Conservation (phyloP, 176 grass and related monocot species). For the Oryza glaberrima region DNA sequence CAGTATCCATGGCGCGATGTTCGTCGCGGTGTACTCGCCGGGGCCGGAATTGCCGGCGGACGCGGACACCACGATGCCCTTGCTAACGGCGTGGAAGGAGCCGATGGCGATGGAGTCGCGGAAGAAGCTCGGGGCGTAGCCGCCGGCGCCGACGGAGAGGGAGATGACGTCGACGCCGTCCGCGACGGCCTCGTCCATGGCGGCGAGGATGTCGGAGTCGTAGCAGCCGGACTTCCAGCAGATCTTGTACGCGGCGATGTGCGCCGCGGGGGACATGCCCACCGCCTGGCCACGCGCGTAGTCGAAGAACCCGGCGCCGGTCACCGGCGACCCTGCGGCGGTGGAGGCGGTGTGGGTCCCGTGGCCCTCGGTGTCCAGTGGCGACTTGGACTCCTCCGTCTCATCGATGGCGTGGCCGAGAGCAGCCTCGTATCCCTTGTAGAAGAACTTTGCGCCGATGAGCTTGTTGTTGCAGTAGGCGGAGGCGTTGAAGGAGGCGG, state of each 20-base stretch:
- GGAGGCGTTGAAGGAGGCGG: slow-evolving; percentile 65
- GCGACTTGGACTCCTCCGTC: slow-evolving; percentile 76
- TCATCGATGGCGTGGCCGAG: slow-evolving; percentile 66
- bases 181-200: slow-evolving; percentile 70
- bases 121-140: slow-evolving; percentile 57
- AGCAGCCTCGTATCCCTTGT: slow-evolving; percentile 69
- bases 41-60: slow-evolving; percentile 82
- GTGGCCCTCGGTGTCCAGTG: slow-evolving; percentile 80
- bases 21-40: slow-evolving; percentile 56
- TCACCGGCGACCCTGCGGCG: slow-evolving; percentile 51
- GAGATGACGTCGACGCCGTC: slow-evolving; percentile 87
- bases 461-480: slow-evolving; percentile 73
- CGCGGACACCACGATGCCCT: slow-evolving; percentile 77
- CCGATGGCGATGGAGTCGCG: slow-evolving; percentile 75
- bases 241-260: slow-evolving; percentile 89
- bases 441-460: slow-evolving; percentile 79
- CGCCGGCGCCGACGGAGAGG: slow-evolving; percentile 61
- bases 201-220: slow-evolving; percentile 89
- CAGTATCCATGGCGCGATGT: slow-evolving; percentile 87
- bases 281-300: slow-evolving; percentile 66
- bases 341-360: slow-evolving; percentile 92
- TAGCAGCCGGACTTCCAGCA: slow-evolving; percentile 74
- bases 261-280: slow-evolving; percentile 71
- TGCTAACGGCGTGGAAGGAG: slow-evolving; percentile 61
- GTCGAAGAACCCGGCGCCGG: slow-evolving; percentile 48